These are phyloP conservation scores for Paecilomyces sp. DNA, from an alignment of 2,329 filamentous ascomycete genomes.

Conservation along the genomic window DNA sequence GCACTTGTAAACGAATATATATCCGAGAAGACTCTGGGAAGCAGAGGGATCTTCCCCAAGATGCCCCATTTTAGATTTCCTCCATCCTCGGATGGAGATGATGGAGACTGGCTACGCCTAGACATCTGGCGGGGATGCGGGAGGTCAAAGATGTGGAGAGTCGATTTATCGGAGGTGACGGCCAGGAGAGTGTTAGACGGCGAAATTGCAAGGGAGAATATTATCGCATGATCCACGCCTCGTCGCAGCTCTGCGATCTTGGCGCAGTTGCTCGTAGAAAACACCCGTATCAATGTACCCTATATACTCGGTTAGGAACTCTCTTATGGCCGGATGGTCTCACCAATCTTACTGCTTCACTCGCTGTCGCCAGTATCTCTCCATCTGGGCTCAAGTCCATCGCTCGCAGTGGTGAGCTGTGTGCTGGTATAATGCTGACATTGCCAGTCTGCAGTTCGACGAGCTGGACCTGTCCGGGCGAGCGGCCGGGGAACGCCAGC, in stretches of 20 bases:
- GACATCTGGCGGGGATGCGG: constrained; percentile 39
- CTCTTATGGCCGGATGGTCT: not conserved
- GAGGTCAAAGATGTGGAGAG: constrained; percentile 87
- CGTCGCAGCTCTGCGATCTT: constrained; percentile 78
- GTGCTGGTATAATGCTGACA: constrained; percentile 89
- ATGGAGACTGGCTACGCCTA: constrained; percentile 28
- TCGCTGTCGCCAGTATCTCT: constrained; percentile 78
- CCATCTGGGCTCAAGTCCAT: constrained; percentile 75
- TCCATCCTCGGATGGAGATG: constrained; percentile 35
- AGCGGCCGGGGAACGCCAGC: constrained; percentile 81
- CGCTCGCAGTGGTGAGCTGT: constrained; percentile 70
- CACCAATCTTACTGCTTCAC: constrained; percentile 56
- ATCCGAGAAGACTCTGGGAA: constrained; percentile 84
- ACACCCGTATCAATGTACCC: constrained; percentile 85
- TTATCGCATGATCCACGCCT: constrained; percentile 78
- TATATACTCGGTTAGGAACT: constrained; percentile 25
- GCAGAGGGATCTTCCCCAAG: constrained; percentile 71
- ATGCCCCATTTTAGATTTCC: constrained; percentile 75
- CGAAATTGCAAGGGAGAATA: constrained; percentile 84
- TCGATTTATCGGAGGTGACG: constrained; percentile 94
- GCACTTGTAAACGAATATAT: constrained; percentile 76
- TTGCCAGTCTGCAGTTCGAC: constrained; percentile 71
- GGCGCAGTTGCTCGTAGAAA: constrained; percentile 70
- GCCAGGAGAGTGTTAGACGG: constrained; percentile 74
- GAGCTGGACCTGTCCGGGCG: constrained; percentile 79